Evolutionary conservation across 345 rosid genomes (phyloP), one percentile per base, ranked within the genome.

Genomic region (Arabidopsis suecica): DNA sequence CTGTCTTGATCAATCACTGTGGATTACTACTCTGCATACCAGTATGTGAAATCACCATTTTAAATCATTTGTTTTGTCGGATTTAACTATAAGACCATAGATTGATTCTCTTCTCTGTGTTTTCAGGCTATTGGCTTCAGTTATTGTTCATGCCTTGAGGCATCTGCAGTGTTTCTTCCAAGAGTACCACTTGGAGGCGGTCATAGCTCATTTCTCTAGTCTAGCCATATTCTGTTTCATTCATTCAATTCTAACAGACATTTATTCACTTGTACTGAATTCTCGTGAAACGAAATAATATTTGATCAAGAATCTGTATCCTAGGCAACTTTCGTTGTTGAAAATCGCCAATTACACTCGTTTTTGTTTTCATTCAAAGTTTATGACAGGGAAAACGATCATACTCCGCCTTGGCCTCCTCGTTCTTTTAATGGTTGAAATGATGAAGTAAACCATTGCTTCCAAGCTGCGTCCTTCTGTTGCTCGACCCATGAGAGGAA

Each of bases 381-480:
- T 65, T n/a, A 68, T 41, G 69, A 22, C 7, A 57, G 2, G 33
- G 37, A 63, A 79, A 53, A 61, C 22, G 42, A 63, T 82, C 82
- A 85, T 78, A 87, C 79, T 72, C 79, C 47, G 1, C 81, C 82
- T 69, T 78, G 79, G 70, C 85, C 86, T 60, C 82, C 88, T 71
- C 80, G 74, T 80, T 88, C 93, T 69, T 88, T 87, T 51, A 83
- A 45, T 2, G 87, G 73, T 79, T 67, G 68, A 67, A 78, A 67
- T 49, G 85, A 67, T 49, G 85, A 83, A 22, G 86, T 75, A 68
- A 94, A 88, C 91, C 95, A 88, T 69, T 86, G 83, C 83, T 95
- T 95, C 99, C 97, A 91, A n/a, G 96, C 83, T 11, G 99, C 97
- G 69, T 90, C 96, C 53, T 95, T 84, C 71, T 95, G 99, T 80